Evolutionary conservation across 768 basidiomycete species (phyloP).

Genomic region (Xerocomellus intermedius): DNA sequence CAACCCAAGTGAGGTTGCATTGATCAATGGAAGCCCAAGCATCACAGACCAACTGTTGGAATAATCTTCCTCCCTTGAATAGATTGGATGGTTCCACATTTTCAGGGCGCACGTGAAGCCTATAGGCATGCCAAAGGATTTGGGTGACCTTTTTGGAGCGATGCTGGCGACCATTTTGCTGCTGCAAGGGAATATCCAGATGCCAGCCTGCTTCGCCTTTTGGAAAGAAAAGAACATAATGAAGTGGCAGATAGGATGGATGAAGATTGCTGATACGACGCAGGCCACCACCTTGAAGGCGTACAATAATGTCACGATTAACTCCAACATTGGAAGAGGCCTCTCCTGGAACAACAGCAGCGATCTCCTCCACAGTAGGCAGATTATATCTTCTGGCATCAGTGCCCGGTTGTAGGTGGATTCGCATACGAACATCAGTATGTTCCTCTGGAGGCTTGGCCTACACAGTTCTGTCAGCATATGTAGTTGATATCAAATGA

Average conservation of each 20-base stretch:
- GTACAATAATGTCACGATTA: not conserved
- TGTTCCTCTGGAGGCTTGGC: not conserved
- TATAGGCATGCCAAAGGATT: not conserved
- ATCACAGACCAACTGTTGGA: slow-evolving; percentile 47
- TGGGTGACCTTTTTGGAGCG: not conserved
- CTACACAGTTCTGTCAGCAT: too few relatives aligned
- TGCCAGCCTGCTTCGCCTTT: not conserved
- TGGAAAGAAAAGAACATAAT: not conserved
- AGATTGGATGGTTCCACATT: slow-evolving; percentile 23
- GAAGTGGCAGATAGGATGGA: slow-evolving; percentile 27
- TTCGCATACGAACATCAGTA: slow-evolving; percentile 4
- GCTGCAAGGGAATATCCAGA: not conserved
- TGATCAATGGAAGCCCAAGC: slow-evolving; percentile 45
- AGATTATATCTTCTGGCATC: slow-evolving; percentile 42
- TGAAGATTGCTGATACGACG: slow-evolving; percentile 11
- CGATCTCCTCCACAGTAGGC: slow-evolving; percentile 42
- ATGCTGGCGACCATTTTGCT: fast-evolving
- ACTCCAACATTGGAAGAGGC: slow-evolving; percentile 10
- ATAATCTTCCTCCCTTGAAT: slow-evolving; percentile 37
- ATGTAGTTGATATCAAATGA: too few relatives aligned
- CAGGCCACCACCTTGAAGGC: not conserved
- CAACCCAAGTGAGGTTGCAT: slow-evolving; percentile 32
- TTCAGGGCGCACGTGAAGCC: slow-evolving; percentile 5
- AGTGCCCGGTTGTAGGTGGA: not conserved
- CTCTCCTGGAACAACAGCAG: slow-evolving; percentile 39